Evolutionary conservation across 2,329 filamentous ascomycete genomes (phyloP).

Genomic region (Xylariaceae sp.): DNA sequence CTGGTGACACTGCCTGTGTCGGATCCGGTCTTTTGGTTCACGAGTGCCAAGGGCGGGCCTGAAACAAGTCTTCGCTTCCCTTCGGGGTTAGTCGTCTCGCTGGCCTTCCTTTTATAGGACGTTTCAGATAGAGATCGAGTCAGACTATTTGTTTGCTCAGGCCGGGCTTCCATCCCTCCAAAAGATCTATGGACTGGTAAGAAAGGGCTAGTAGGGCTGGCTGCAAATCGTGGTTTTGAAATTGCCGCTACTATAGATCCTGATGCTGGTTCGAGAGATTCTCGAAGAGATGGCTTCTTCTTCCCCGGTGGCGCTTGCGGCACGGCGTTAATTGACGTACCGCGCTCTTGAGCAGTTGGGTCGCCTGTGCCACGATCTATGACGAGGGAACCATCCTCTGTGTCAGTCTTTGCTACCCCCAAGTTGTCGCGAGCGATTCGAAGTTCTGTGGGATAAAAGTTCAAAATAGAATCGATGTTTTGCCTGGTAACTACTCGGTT

Average conservation of each 20-base stretch:
- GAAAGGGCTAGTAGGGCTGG: not conserved
- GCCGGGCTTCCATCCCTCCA: slow-evolving; percentile 3
- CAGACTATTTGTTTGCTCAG: slow-evolving; percentile 1
- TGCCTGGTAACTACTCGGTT: slow-evolving; percentile 28
- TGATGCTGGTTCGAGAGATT: not conserved
- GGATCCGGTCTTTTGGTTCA: slow-evolving; percentile 1
- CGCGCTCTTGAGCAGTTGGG: not conserved
- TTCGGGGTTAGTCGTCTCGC: slow-evolving; percentile 5
- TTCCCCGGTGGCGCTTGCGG: not conserved
- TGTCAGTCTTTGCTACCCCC: slow-evolving; percentile 7
- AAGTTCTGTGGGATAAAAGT: slow-evolving; percentile 26
- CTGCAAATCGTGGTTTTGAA: slow-evolving; percentile 1
- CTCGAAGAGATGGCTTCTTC: not conserved
- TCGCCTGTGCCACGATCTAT: too few species aligned
- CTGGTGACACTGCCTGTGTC: slow-evolving; percentile 7
- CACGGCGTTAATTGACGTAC: too few species aligned
- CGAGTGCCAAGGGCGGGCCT: not conserved
- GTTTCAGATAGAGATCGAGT: slow-evolving; percentile 14
- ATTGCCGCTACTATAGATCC: not conserved
- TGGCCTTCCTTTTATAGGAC: slow-evolving; percentile 10
- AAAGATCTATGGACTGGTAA: slow-evolving; percentile 3
- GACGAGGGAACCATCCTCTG: too few species aligned
- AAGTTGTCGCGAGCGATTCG: slow-evolving; percentile 9
- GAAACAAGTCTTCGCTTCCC: slow-evolving; percentile 7
- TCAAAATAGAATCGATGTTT: slow-evolving; percentile 27